phyloP scores from a whole-genome alignment of 2,329 filamentous ascomycete species.

The Trichoderma koningiopsis region DNA sequence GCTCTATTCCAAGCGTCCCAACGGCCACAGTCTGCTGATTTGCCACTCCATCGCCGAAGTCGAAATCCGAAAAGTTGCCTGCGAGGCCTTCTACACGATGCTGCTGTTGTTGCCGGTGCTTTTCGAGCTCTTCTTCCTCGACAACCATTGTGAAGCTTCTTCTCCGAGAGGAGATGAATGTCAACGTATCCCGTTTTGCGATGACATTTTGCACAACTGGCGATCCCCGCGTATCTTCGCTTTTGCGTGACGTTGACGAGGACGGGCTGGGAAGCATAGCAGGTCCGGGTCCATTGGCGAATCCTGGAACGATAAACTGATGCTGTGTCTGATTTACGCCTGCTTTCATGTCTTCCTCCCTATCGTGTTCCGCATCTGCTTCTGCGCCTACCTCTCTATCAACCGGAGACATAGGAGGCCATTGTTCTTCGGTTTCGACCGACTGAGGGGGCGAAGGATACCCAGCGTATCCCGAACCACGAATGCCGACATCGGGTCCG shows the following conservation, averaged over 20 bases:
- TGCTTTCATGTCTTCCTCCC: conserved; percentile 29
- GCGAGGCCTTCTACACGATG: conserved; percentile 39
- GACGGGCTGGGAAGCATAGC: conserved; percentile 48
- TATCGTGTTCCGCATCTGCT: conserved; percentile 14
- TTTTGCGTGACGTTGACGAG: conserved; percentile 43
- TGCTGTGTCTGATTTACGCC: background rate
- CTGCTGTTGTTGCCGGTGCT: conserved; percentile 29
- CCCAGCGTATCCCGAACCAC: conserved; percentile 35
- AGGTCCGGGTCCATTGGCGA: conserved; percentile 31
- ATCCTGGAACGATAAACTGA: conserved; percentile 34
- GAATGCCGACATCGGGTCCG: conserved; percentile 16
- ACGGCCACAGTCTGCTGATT: conserved; percentile 25
- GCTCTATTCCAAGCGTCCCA: conserved; percentile 21
- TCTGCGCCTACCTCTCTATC: background rate
- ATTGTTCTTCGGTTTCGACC: conserved; percentile 37
- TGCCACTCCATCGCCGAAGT: conserved; percentile 41
- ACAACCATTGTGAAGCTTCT: conserved; percentile 51
- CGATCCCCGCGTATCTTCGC: conserved; percentile 45
- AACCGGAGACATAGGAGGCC: background rate
- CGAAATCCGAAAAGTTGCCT: conserved; percentile 44
- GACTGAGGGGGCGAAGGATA: conserved; percentile 46
- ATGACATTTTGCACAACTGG: conserved; percentile 52
- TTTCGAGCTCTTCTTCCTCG: conserved; percentile 30
- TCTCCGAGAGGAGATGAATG: conserved; percentile 48
- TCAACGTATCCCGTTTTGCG: conserved; percentile 56